Evolutionary conservation across 805 yeast genomes (phyloP).

Genomic region (Candida krabiensis): DNA sequence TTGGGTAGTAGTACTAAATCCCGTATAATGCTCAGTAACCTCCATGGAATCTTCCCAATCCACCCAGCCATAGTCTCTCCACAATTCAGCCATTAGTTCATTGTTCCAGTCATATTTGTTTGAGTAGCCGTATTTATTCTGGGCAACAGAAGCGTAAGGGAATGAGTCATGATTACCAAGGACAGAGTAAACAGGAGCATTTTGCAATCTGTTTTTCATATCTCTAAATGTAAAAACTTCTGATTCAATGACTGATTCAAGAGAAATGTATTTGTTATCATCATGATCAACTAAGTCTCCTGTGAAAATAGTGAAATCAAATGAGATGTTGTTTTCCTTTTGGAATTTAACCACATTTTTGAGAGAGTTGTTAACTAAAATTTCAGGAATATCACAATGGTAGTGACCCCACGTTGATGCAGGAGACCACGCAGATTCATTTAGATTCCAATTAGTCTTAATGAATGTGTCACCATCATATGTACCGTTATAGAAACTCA

Average conservation of each 20-base stretch:
- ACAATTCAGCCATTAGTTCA: constrained; percentile 47
- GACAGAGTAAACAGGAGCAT: constrained; percentile 59
- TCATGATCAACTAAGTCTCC: constrained; percentile 77
- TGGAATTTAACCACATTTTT: constrained; percentile 40
- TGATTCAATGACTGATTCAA: constrained; percentile 50
- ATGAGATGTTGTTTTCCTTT: constrained; percentile 33
- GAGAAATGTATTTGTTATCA: constrained; percentile 46
- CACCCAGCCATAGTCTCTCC: constrained; percentile 50
- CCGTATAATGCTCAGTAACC: constrained; percentile 55
- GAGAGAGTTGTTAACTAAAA: constrained; percentile 58
- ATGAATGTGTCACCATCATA: constrained; percentile 31
- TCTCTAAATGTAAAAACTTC: constrained; percentile 52
- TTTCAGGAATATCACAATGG: constrained; percentile 65
- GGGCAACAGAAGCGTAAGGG: constrained; percentile 72
- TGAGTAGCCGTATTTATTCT: constrained; percentile 43
- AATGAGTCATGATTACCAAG: constrained; percentile 73
- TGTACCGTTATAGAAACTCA: constrained; percentile 28
- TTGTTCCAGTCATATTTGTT: constrained; percentile 45
- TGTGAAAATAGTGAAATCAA: constrained; percentile 66
- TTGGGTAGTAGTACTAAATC: constrained; percentile 55
- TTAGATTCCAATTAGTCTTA: constrained; percentile 28
- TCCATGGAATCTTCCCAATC: constrained; percentile 33
- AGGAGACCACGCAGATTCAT: constrained; percentile 42
- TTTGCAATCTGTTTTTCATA: constrained; percentile 47
- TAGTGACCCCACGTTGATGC: constrained; percentile 65